phyloP scores from a whole-genome alignment of 495 filamentous ascomycete species.

The Neurospora sp. region DNA sequence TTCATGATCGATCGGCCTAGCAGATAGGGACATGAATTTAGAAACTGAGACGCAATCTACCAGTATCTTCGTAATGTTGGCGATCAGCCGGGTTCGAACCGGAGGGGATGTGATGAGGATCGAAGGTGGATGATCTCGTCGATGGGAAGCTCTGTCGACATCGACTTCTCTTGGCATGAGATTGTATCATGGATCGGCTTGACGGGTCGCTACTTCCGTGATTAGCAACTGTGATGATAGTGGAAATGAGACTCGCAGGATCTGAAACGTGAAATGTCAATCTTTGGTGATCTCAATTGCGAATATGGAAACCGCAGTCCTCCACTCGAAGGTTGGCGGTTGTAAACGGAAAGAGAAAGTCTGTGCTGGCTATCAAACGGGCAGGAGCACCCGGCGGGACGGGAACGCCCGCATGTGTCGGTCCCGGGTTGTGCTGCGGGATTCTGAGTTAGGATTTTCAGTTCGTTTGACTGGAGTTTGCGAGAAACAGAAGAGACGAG shows the following conservation, averaged over 20 bases:
- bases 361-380: neutral
- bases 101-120: neutral
- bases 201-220: neutral
- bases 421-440: neutral
- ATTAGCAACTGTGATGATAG: neutral
- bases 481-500: neutral
- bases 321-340: neutral
- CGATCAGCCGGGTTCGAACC: neutral
- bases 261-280: neutral
- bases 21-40: neutral
- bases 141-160: neutral
- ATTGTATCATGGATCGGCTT: neutral
- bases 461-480: neutral
- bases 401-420: neutral
- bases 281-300: neutral
- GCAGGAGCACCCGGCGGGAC: neutral
- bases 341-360: neutral
- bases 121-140: neutral
- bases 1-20: neutral
- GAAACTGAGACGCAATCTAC: neutral
- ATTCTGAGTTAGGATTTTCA: neutral
- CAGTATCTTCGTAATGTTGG: neutral
- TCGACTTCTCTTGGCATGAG: neutral
- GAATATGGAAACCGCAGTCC: neutral
- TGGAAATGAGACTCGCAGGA: neutral